Base-by-base conservation (phyloP, 805 yeast genomes). In the Kodamaea hsintzibuensis region DNA sequence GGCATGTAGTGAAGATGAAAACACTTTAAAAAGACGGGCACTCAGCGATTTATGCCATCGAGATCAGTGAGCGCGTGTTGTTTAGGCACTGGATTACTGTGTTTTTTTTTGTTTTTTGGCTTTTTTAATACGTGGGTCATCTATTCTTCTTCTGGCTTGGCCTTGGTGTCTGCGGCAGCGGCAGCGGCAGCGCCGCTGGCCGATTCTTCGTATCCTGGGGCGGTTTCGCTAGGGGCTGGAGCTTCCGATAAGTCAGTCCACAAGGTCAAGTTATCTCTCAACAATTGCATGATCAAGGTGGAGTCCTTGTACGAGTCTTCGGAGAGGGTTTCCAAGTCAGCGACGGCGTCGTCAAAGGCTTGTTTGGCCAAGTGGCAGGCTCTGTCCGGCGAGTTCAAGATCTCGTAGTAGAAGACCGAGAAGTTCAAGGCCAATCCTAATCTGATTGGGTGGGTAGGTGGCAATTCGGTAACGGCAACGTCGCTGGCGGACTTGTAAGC, bases 241-340 rank as follows among this genome's bases (percentile, higher is more conserved):
- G 91, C 86, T 75, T 89, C 93, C 50, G 92, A 86, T 87, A 90
- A 88, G 72, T 91, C 97, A 63, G 97, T 91, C 99, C 99, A 93
- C 81, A 93, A 85, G 62, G 98, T 93, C 81, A 93, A 82, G 85
- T 93, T 93, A 79, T 95, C 98, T 81, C 98, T 89, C 74, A 95
- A 86, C 74, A 95, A 86, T 85, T 95, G 98, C 99, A 95, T 95
- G 72, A 95, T 95, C 74, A 95, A 85, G 64, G 98, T 95, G 60
- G 98, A 91, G 77, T 93, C 99, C 78, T 93, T 95, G 86, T 95
- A 93, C 63, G 97, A 89, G 80, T 93, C 99, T 80, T 93, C 99
- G 46, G 96, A 89, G 71, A 93, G 82, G 62, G 98, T 90, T 79
- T 93, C 99, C 73, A 93, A 85, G 80, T 95, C 98, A 60, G 99